Base-by-base conservation (phyloP, 805 yeast genomes). In the Torulaspora microellipsoides region DNA sequence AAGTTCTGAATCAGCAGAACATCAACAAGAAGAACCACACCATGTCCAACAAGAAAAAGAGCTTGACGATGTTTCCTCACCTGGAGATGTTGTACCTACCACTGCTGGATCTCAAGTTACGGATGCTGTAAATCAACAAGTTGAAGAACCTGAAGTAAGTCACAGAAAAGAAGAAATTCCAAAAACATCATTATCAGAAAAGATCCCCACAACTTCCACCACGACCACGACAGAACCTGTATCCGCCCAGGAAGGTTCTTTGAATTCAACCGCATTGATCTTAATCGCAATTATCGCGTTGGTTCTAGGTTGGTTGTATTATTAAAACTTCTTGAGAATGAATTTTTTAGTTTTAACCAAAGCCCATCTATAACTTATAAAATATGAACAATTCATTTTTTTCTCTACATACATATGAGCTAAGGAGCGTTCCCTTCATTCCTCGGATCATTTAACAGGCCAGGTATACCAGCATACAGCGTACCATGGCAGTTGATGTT, bases 241-340 rank as follows among this genome's bases (percentile, higher is more conserved):
- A 13, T 46, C 60, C 30, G 49, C 55, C n/a, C 49, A 47, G 17
- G 60, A 59, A 46, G 82, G 80, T 12, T 67, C 83, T 35, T 73
- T 85, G 15, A 65, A 78, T 32, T 78, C 80, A 27, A 62, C 83
- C 51, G 62, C 73, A 51, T 53, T 78, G 65, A 62, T 72, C 62
- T 60, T 69, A 66, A 74, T 72, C 62, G 86, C 80, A 55, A 68
- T 76, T 34, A 58, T 79, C 45, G 75, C 79, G 28, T 66, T 79
- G 56, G 59, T 77, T 36, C 66, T 83, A 49, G 91, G 89, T 41
- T 84, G 89, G 87, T 71, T 81, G 64, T 76, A 83, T 54, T 80
- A 80, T 56, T 81, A 70, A 38, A 25, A 29, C 27, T 17, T 36
- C 14, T 20, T 20, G 25, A 20, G 25, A 20, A 20, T 20, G 8